These are phyloP conservation scores for Serpula lacrymans DNA, from an alignment of 768 basidiomycete genomes.

Conservation along the genomic window DNA sequence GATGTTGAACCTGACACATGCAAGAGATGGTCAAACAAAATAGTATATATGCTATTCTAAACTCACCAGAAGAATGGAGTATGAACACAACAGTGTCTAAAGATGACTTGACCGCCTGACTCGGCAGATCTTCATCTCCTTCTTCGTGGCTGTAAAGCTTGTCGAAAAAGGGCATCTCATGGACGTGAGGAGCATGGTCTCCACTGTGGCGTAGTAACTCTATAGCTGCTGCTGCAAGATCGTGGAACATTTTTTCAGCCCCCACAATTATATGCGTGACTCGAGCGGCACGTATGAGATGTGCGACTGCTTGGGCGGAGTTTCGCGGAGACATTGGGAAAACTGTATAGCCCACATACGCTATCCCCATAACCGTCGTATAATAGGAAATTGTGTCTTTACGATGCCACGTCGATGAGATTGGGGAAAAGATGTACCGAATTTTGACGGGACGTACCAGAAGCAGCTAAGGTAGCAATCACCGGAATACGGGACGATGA, in stretches of 20 bases:
- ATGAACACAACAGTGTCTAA: not conserved
- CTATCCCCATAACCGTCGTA: slow-evolving; percentile 17
- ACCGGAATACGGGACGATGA: slow-evolving; percentile 11
- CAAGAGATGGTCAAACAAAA: too few species aligned
- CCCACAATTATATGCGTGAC: too few species aligned
- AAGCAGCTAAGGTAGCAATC: slow-evolving; percentile 22
- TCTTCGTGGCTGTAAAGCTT: not conserved
- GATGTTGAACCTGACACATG: slow-evolving; percentile 4
- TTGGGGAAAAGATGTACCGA: not conserved
- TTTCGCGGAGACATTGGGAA: slow-evolving; percentile 35
- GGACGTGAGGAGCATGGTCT: slow-evolving; percentile 13
- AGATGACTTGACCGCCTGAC: too few species aligned
- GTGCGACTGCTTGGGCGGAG: slow-evolving; percentile 31
- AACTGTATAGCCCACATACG: slow-evolving; percentile 19
- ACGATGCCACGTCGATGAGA: not conserved
- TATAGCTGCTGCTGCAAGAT: too few species aligned
- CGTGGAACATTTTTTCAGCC: too few species aligned
- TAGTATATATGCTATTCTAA: too few species aligned
- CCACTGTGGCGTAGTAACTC: too few species aligned
- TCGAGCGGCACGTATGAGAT: slow-evolving; percentile 25
- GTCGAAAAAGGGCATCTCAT: slow-evolving; percentile 10
- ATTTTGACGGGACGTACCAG: slow-evolving; percentile 17
- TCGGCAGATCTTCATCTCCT: not conserved
- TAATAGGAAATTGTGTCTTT: slow-evolving; percentile 33
- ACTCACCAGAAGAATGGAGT: slow-evolving; percentile 5